These are phyloP conservation scores for Nemania sp. DNA, from an alignment of 2,329 filamentous ascomycete genomes.

Conservation along the genomic window DNA sequence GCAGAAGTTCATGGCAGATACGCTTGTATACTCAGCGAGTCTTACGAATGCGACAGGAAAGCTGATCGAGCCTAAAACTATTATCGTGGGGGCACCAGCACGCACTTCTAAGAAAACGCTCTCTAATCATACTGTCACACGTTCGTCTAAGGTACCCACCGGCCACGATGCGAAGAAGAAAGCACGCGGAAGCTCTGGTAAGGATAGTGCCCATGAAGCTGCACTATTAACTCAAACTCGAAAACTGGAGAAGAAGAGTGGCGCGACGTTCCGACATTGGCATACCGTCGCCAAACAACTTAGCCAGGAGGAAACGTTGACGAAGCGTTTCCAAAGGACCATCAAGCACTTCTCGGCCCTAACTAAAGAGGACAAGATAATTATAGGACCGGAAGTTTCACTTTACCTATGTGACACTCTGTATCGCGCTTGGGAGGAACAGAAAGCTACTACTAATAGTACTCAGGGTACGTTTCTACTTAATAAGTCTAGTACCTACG, in stretches of 20 bases:
- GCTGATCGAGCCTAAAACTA: constrained; percentile 71
- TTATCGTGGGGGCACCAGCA: constrained; percentile 64
- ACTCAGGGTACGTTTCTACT: constrained; percentile 34
- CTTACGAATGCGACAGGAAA: constrained; percentile 74
- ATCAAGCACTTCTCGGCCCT: constrained; percentile 61
- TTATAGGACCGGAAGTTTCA: constrained; percentile 52
- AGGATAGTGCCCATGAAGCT: constrained; percentile 54
- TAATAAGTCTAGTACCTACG: not conserved
- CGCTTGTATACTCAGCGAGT: constrained; percentile 76
- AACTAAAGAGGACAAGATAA: constrained; percentile 48
- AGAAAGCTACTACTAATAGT: not conserved
- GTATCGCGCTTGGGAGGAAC: constrained; percentile 33
- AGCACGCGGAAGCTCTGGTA: constrained; percentile 43
- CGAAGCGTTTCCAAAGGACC: constrained; percentile 61
- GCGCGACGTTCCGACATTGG: constrained; percentile 58
- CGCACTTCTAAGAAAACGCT: constrained; percentile 22
- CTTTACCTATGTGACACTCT: constrained; percentile 55
- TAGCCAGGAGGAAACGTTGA: constrained; percentile 57
- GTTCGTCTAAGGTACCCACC: constrained; percentile 10
- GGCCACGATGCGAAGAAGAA: constrained; percentile 19
- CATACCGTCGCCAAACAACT: constrained; percentile 58
- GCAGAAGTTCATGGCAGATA: constrained; percentile 75
- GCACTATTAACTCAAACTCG: constrained; percentile 53
- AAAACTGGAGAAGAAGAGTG: constrained; percentile 49
- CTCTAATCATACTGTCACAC: constrained; percentile 16